A percentile compares a stretch with the other conserved stretches of the same genome.
Evolutionary conservation across 2,329 filamentous ascomycete species (phyloP).

Genomic region (Keithomyces neogunnii): DNA sequence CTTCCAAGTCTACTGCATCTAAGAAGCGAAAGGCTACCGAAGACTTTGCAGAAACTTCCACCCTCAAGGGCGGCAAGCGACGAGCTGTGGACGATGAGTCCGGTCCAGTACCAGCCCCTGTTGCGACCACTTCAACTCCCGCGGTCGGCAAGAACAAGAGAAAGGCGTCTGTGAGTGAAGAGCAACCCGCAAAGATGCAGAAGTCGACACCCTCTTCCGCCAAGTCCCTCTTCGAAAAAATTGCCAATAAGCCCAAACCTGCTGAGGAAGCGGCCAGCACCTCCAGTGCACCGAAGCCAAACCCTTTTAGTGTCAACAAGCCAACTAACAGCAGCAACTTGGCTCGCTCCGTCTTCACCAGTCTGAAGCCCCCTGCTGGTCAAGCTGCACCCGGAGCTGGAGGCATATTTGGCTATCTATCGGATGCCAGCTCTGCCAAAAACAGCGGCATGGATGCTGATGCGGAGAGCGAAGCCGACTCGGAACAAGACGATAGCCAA

Average conservation of each 20-base stretch:
- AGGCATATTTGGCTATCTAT: conserved; percentile 50
- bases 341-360: conserved; percentile 35
- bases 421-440: conserved; percentile 45
- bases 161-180: conserved; percentile 36
- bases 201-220: conserved; percentile 45
- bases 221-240: conserved; percentile 48
- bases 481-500: conserved; percentile 33
- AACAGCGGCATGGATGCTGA: conserved; percentile 43
- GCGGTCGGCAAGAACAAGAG: conserved; percentile 41
- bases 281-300: conserved; percentile 19
- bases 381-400: conserved; percentile 16
- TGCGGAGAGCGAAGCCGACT: conserved; percentile 35
- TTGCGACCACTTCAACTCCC: conserved; percentile 5
- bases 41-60: conserved; percentile 31
- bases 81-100: conserved; percentile 34
- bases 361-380: conserved; percentile 23
- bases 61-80: conserved; percentile 38
- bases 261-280: conserved; percentile 13
- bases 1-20: conserved; percentile 18
- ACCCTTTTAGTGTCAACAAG: conserved; percentile 25
- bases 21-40: conserved; percentile 53
- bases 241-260: conserved; percentile 39
- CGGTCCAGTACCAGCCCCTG: conserved; percentile 18
- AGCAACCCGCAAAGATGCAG: conserved; percentile 41
- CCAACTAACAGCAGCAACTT: conserved; percentile 25